A percentile compares a stretch with the other conserved stretches of the same genome.
phyloP scores from a whole-genome alignment of 2,329 filamentous ascomycete genomes.

The Cordyceps cicadae region DNA sequence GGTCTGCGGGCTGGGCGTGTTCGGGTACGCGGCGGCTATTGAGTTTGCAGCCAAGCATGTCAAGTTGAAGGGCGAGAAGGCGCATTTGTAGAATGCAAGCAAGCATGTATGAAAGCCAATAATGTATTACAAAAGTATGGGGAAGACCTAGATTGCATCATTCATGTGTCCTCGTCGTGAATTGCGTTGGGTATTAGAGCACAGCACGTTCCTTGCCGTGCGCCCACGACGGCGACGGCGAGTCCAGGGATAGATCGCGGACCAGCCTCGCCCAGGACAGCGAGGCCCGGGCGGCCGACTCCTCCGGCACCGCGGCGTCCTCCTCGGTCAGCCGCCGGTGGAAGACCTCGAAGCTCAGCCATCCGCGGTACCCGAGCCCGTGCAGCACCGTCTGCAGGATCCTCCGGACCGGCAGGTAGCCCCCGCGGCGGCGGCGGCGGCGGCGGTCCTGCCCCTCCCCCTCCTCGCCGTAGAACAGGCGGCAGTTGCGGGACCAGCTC shows the following conservation, averaged over 20 bases:
- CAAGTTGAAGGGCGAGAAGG: background rate
- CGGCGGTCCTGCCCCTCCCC: too few species aligned
- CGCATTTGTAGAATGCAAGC: background rate
- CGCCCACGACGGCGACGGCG: background rate
- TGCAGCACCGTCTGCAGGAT: conserved; percentile 55
- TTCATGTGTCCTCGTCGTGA: background rate
- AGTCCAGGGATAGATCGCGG: conserved; percentile 22
- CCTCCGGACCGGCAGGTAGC: conserved; percentile 57
- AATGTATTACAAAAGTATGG: background rate
- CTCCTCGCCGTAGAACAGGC: conserved; percentile 48
- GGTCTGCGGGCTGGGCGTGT: conserved; percentile 59
- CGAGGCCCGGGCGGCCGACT: conserved; percentile 43
- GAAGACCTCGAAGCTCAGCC: conserved; percentile 66
- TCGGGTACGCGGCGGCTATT: conserved; percentile 53
- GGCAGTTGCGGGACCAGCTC: conserved; percentile 69
- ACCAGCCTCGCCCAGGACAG: conserved; percentile 39
- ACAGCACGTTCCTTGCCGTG: background rate
- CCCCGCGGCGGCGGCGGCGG: conserved; percentile 45
- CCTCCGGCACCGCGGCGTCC: conserved; percentile 41
- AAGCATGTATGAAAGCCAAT: too few species aligned
- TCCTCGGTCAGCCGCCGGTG: conserved; percentile 48
- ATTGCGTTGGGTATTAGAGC: background rate
- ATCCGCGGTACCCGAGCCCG: conserved; percentile 57
- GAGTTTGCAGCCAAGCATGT: conserved; percentile 40
- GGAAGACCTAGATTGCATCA: background rate